Evolutionary conservation across 192 early-diverging fungal species (phyloP), one percentile per base, ranked within the genome.

Genomic region (Coemansia sp.): DNA sequence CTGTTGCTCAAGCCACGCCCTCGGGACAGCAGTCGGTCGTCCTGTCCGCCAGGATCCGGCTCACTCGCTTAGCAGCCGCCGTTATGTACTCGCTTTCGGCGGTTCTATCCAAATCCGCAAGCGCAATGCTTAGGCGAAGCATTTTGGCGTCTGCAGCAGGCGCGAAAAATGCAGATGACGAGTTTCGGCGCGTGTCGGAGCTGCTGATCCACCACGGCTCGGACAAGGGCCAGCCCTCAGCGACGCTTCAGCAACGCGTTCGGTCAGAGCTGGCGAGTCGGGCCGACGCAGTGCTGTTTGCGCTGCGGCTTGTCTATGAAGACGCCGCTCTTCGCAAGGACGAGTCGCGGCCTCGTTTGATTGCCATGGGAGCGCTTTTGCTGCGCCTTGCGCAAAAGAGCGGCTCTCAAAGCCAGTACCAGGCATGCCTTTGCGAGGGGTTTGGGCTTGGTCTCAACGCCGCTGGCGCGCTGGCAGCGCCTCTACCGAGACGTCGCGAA

Each of bases 231-330:
- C 30, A 34, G 3, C 62, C 59, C 8, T 16, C 66, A 11, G 64
- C 28, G 2, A n/a, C 22, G 6, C 57, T 78, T 14, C 59, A 60
- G 2, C 49, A 63, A 13, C 63, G 64, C 18, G 67, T 55, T 16
- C 65, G 51, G 16, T 55, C 60, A 4, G 75, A 78, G 60, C 48
- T 78, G 22, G 55, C 62, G 14, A 61, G 69, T 16, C 62, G 75
- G 11, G 62, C 70, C 1, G 30, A 62, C 0, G 75, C 75, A 2
- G 75, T 60, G 10, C 22, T 78, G 50, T 78, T 57, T 63, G 70
- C 60, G 2, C 71, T 78, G 22, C 67, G 50, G 27, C 62, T 78
- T 29, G 75, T 78, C 16, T 67, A 67, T 13, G 70, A 78, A 27
- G 75, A 78, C 36, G 63, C 75, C 0, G 29, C 63, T 0, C 34